Percentiles rank a stretch among this genome's conserved stretches.
These are phyloP conservation scores for Mercurialis annua DNA, from an alignment of 345 rosid species.

Conservation along the genomic window DNA sequence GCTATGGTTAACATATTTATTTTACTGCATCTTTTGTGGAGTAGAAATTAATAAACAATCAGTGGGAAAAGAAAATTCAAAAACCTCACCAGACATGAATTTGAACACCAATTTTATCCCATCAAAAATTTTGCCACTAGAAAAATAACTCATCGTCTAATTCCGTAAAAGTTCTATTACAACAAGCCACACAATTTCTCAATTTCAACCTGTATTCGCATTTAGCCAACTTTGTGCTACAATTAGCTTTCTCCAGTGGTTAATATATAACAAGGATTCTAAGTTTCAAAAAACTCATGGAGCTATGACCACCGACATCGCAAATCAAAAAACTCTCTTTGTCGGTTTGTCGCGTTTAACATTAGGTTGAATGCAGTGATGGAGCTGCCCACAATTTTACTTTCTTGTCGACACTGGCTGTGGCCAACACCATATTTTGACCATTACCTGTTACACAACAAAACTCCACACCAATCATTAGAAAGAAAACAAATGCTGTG, in stretches of 20 bases:
- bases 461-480: background rate
- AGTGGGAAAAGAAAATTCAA: too few species aligned
- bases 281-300: conserved; percentile 4
- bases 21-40: too few species aligned
- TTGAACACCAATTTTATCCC: too few species aligned
- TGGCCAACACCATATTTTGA: conserved; percentile 51
- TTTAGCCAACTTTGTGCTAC: background rate
- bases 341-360: background rate
- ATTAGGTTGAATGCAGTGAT: conserved; percentile 23
- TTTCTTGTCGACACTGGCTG: conserved; percentile 81
- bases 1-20: too few species aligned
- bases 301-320: background rate
- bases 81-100: too few species aligned
- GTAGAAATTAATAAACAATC: too few species aligned
- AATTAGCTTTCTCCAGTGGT: background rate
- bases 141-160: background rate
- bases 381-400: conserved; percentile 91
- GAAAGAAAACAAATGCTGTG: background rate
- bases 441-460: conserved; percentile 48
- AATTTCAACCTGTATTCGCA: background rate
- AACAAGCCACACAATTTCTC: background rate
- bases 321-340: conserved; percentile 16
- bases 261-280: background rate
- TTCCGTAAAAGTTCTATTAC: background rate
- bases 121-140: background rate